Evolutionary conservation across 2,329 filamentous ascomycete species (phyloP), one percentile per base, ranked within the genome.

Genomic region (Colletotrichum tropicicola): DNA sequence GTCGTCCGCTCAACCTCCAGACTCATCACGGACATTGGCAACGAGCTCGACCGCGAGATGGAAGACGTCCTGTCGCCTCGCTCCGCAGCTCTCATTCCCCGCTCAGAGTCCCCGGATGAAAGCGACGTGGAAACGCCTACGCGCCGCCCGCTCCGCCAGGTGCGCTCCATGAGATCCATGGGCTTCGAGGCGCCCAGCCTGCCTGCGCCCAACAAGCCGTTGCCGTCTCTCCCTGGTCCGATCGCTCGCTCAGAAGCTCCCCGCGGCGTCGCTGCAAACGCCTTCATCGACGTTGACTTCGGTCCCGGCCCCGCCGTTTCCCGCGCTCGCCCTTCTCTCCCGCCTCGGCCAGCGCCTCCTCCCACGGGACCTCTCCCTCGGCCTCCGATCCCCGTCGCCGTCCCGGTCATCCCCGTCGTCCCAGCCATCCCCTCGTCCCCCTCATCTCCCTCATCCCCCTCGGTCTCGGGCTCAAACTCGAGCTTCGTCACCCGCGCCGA

Each of bases 11-110:
- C 57, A 8, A 35, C 62, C 3, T 65, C 62, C 2, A 49, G 30
- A n/a, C 43, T 65, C 51, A 65, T 65, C 58, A 51, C 23, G 49
- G 62, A 65, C 7, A 60, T 65, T 25, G 51, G 49, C 35, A 54
- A 44, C n/a, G 57, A 65, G 30, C 32, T 65, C 35, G 15, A 62
- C 25, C 57, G 57, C 23, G 62, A 65, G 30, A 55, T 65, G 57
- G 58, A 56, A 12, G 44, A 51, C 7, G 37, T 65, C 4, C 28
- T 65, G 4, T 65, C 57, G 12, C 62, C 57, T 15, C 58, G 25
- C 19, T 28, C 57, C 4, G 44, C 44, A 12, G 49, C 43, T 6
- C 37, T 62, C 15, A 43, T n/a, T 21, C n/a, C 23, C 4, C 21
- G 17, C 4, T 21, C 45, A 5, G 17, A 43, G 6, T 28, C 62